Evolutionary conservation across 2,329 filamentous ascomycete genomes (phyloP), one percentile per base, ranked within the genome.

Genomic region (Trichoderma sp.): DNA sequence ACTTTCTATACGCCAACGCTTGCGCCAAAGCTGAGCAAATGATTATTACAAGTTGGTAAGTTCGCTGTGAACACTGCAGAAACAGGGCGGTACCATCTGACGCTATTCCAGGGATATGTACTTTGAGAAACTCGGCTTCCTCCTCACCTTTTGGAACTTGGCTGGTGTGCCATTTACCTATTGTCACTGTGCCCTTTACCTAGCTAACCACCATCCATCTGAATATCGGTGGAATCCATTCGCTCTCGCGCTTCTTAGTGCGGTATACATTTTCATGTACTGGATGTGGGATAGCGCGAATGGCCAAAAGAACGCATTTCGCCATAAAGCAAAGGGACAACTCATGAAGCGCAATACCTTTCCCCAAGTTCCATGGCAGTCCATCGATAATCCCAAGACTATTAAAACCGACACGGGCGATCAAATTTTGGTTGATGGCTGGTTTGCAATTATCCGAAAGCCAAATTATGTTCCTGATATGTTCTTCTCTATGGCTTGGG

Each of bases 121-220:
- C 85, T 95, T 94, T 78, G 94, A 97, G 86, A 97, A 97, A 84
- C 95, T 93, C 89, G 94, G 94, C 67, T 97, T 97, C 85, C 97
- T 97, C 94, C 89, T 97, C 76, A 97, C 96, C 82, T 97, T 97
- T 89, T 97, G 94, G 94, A 97, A 97, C 83, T 86, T 97, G 80
- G 94, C 94, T 61, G 94, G 94, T 76, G 94, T 97, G 28, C 94
- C 94, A 14, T 87, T 97, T 66, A 94, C 91, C 70, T 97, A 97
- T 87, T 97, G 94, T 85, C 94, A 97, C 86, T 96, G 93, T 87
- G 95, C 93, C 62, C 90, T 97, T 77, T 97, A 93, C 83, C 87
- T 97, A 63, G 94, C 94, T 75, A 95, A 92, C 82, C 94, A 97
- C 81, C 84, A 92, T 77, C 92, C 94, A 0, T 86, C 89, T 39